Conservation (phyloP, 345 rosid genomes). For the Cochlearia excelsa region DNA sequence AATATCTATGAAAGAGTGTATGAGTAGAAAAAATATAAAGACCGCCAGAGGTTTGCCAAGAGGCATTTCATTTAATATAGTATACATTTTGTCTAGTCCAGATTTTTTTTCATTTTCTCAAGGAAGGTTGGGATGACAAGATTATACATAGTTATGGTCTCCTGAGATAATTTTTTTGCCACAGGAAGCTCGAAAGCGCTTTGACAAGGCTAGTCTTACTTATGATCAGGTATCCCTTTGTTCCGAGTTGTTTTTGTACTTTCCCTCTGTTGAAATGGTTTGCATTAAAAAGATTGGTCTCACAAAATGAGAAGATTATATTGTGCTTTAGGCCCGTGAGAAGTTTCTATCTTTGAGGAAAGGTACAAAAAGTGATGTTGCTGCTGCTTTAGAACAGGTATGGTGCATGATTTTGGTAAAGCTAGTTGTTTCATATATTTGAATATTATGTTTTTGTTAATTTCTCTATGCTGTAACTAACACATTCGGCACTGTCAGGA, state of each 20-base stretch:
- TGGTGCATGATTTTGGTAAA: slow-evolving; percentile 17
- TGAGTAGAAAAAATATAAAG: slow-evolving; percentile 9
- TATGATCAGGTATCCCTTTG: slow-evolving; percentile 76
- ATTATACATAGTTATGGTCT: slow-evolving; percentile 10
- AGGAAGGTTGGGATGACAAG: neutral
- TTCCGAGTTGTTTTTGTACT: slow-evolving; percentile 17
- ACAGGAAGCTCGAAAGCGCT: slow-evolving; percentile 95
- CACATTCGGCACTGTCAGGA: slow-evolving; percentile 51
- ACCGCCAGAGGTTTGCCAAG: neutral
- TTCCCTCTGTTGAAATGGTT: slow-evolving; percentile 11
- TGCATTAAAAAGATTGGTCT: slow-evolving; percentile 1
- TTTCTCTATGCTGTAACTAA: neutral
- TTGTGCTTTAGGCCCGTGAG: slow-evolving; percentile 75
- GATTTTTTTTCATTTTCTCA: slow-evolving; percentile 14
- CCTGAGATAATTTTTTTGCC: slow-evolving; percentile 37
- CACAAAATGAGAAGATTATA: too few relatives aligned
- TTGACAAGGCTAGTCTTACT: slow-evolving; percentile 90
- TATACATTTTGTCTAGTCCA: slow-evolving; percentile 13
- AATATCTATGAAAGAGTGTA: slow-evolving; percentile 6
- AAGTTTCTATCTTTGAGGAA: slow-evolving; percentile 91
- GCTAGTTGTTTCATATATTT: neutral
- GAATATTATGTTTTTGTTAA: neutral
- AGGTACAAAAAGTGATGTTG: slow-evolving; percentile 77
- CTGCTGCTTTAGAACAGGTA: slow-evolving; percentile 81
- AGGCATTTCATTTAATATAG: neutral